Conservation (phyloP, 371 early-diverging fungal genomes). For the Zopfochytrium polystomum region DNA sequence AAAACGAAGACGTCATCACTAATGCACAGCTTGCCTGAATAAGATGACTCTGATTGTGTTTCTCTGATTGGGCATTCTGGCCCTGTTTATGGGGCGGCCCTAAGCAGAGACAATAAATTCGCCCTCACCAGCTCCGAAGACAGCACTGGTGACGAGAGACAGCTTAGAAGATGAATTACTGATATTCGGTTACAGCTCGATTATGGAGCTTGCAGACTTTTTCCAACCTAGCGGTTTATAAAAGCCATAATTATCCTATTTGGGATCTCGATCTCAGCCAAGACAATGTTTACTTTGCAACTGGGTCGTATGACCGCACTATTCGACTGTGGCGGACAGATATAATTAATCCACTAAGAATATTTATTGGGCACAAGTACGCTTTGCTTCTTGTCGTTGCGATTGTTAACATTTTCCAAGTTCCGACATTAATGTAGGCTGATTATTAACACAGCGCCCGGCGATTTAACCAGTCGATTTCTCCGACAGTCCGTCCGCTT, state of each 20-base stretch:
- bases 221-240: constrained; percentile 88
- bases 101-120: constrained; percentile 86
- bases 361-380: constrained; percentile 96
- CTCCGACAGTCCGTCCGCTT: constrained; percentile 73
- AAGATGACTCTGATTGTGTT: too few species aligned
- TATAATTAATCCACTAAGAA: constrained; percentile 90
- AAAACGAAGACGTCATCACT: too few species aligned
- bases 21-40: too few species aligned
- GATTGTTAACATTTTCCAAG: background rate
- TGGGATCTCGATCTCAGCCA: constrained; percentile 72
- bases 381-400: constrained; percentile 66
- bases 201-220: constrained; percentile 94
- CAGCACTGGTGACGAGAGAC: constrained; percentile 66
- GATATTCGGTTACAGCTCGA: constrained; percentile 56
- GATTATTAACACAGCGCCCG: background rate
- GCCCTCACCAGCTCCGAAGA: constrained; percentile 95
- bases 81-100: constrained; percentile 89
- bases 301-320: constrained; percentile 94
- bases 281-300: constrained; percentile 93
- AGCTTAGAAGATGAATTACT: background rate
- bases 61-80: constrained; percentile 96
- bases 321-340: constrained; percentile 96
- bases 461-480: background rate
- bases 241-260: constrained; percentile 97
- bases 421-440: background rate